Evolutionary conservation across 192 early-diverging fungal species (phyloP).

Genomic region (Chytriomyces sp.): DNA sequence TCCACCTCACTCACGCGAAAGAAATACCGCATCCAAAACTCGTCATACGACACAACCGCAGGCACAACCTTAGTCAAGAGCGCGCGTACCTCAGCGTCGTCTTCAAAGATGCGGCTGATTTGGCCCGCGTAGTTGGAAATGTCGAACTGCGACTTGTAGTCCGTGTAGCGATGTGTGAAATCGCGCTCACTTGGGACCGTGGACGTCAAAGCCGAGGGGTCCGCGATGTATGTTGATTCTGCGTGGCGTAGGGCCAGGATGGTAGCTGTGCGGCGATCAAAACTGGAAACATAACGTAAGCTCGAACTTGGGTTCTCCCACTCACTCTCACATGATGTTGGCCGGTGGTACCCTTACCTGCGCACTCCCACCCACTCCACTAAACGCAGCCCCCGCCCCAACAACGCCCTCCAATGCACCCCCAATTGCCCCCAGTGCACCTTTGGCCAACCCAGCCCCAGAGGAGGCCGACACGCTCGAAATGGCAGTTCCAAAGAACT

Average conservation of each 20-base stretch:
- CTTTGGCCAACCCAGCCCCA: not conserved
- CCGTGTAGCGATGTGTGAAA: slow-evolving; percentile 17
- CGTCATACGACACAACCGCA: slow-evolving; percentile 25
- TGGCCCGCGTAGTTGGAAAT: slow-evolving; percentile 23
- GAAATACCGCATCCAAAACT: slow-evolving; percentile 53
- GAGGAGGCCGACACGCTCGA: slow-evolving; percentile 23
- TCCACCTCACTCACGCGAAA: slow-evolving; percentile 43
- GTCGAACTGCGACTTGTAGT: slow-evolving; percentile 25
- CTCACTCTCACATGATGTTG: slow-evolving; percentile 33
- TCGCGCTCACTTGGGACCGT: slow-evolving; percentile 9
- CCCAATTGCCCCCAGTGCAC: not conserved
- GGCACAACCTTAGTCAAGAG: slow-evolving; percentile 41
- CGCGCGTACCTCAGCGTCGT: slow-evolving; percentile 36
- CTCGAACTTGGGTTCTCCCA: too few relatives aligned
- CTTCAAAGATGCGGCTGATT: slow-evolving; percentile 35
- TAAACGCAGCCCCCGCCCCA: not conserved
- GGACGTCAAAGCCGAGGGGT: slow-evolving; percentile 19
- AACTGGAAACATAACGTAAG: slow-evolving; percentile 21
- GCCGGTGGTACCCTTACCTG: not conserved
- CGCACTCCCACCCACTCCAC: not conserved
- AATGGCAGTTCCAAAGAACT: slow-evolving; percentile 32
- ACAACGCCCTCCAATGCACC: not conserved
- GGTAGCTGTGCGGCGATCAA: slow-evolving; percentile 41
- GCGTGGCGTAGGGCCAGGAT: slow-evolving; percentile 31
- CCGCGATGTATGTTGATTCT: slow-evolving; percentile 24